Evolutionary conservation across 768 basidiomycete genomes (phyloP).

Genomic region (Leccinum subgranulosum): DNA sequence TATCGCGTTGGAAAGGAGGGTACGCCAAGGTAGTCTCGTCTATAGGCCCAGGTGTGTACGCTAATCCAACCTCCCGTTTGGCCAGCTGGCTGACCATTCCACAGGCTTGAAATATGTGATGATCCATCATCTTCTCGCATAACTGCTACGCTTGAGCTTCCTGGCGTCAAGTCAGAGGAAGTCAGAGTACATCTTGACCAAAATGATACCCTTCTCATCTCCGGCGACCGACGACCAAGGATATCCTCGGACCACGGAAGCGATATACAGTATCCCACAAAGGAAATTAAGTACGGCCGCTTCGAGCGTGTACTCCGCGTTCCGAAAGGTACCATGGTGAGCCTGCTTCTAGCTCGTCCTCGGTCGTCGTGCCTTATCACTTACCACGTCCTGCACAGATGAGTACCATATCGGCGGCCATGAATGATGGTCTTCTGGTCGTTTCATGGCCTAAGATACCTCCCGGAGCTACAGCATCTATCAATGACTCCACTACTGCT

Average conservation of each 20-base stretch:
- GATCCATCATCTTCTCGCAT: conserved; percentile 31
- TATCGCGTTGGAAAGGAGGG: conserved; percentile 16
- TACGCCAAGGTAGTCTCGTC: conserved; percentile 27
- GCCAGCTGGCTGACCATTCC: conserved; percentile 11
- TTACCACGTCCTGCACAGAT: conserved; percentile 18
- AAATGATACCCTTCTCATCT: conserved; percentile 30
- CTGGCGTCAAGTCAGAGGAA: conserved; percentile 37
- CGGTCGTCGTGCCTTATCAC: conserved; percentile 4
- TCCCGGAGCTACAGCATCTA: conserved; percentile 12
- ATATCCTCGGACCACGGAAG: conserved; percentile 15
- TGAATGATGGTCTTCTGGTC: conserved; percentile 38
- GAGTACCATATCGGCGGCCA: conserved; percentile 37
- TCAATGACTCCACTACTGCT: neutral
- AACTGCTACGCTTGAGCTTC: conserved; percentile 38
- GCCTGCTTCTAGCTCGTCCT: conserved; percentile 3
- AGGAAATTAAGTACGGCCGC: conserved; percentile 40
- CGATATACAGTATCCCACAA: conserved; percentile 26
- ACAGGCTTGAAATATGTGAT: conserved; percentile 40
- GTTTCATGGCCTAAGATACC: conserved; percentile 38
- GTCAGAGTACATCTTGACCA: conserved; percentile 33
- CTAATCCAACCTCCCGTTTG: conserved; percentile 1
- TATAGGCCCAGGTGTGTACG: conserved; percentile 30
- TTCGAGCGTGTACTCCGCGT: conserved; percentile 36
- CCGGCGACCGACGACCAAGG: conserved; percentile 30
- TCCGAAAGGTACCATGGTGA: conserved; percentile 37